Percentiles rank a stretch among this genome's conserved stretches.
These are phyloP conservation scores for Colletotrichum eleusines DNA, from an alignment of 2,329 filamentous ascomycete genomes.

Conservation along the genomic window DNA sequence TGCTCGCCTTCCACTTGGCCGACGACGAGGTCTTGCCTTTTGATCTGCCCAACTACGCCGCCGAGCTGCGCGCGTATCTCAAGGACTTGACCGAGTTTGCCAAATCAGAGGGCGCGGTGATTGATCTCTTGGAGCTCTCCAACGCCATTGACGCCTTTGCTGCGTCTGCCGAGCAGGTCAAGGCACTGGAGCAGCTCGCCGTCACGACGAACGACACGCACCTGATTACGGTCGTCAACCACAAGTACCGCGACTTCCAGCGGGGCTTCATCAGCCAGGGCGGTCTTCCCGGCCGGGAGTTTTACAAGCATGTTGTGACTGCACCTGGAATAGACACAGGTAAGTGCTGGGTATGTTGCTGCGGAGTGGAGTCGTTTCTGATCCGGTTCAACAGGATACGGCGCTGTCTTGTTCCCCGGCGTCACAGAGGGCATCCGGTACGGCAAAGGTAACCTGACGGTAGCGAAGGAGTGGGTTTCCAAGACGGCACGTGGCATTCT, in stretches of 20 bases:
- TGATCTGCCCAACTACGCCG: conserved; percentile 56
- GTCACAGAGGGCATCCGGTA: conserved; percentile 76
- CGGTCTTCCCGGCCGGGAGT: conserved; percentile 59
- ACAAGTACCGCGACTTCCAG: conserved; percentile 62
- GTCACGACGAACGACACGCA: conserved; percentile 46
- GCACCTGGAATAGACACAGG: conserved; percentile 61
- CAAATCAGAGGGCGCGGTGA: conserved; percentile 47
- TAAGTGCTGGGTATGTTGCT: not conserved
- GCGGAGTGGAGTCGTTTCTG: not conserved
- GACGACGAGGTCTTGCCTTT: conserved; percentile 55
- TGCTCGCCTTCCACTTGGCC: conserved; percentile 55
- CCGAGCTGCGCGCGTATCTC: conserved; percentile 55
- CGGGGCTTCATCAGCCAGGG: conserved; percentile 62
- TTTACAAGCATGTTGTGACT: conserved; percentile 60
- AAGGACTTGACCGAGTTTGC: conserved; percentile 52
- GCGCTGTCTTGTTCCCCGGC: conserved; percentile 61
- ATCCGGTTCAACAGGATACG: conserved; percentile 48
- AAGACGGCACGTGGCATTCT: conserved; percentile 52
- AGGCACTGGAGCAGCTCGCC: conserved; percentile 50
- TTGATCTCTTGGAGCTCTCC: conserved; percentile 55
- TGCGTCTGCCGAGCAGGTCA: conserved; percentile 48
- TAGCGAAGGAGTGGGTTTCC: conserved; percentile 52
- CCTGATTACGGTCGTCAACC: conserved; percentile 55
- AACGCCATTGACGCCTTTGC: conserved; percentile 55
- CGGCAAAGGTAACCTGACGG: conserved; percentile 54